Evolutionary conservation across 176 grass and related monocot genomes (phyloP), one percentile per base, ranked within the genome.

Genomic region (Cocos nucifera): DNA sequence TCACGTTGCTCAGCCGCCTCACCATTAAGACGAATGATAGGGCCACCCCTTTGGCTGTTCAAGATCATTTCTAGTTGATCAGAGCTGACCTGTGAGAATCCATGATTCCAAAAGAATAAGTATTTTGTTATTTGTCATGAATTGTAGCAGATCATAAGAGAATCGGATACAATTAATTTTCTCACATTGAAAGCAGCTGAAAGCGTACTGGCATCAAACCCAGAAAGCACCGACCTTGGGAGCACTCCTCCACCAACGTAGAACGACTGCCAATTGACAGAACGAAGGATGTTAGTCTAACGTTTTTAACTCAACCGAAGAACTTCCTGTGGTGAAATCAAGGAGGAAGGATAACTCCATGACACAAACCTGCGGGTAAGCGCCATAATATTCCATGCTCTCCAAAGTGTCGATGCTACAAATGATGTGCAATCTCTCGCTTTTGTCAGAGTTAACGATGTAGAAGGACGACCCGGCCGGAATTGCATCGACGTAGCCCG

Each of bases 151-250:
- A 59, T 6, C 16, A 27, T 17, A 17, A 22, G 8, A 26, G 0
- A 17, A 59, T 17, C 0, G 26, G 16, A 3, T 59, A 28, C 7
- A 17, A 28, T 59, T 17, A 17, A 28, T 59, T 17, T 28, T 6
- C 27, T 15, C 49, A 63, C 61, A 22, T 63, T 50, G 32, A 63
- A 50, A 2, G 61, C 61, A 49, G 16, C 30, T 63, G 61, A n/a
- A 10, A 63, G 39, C 3, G 61, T 63, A 4, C 21, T 22, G 32
- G 2, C 9, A 50, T 17, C 19, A 18, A 63, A 63, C 49, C 61
- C 61, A 23, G 35, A 18, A 23, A 63, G 61, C 30, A 63, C 61
- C 22, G 61, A 49, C 4, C 18, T 49, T 3, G 61, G 61, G 5
- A 16, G 20, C 30, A 3, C 4, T 49, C 61, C 61, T 14, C 35